Evolutionary conservation across 371 early-diverging fungal genomes (phyloP).

Genomic region (Mucor irregularis): DNA sequence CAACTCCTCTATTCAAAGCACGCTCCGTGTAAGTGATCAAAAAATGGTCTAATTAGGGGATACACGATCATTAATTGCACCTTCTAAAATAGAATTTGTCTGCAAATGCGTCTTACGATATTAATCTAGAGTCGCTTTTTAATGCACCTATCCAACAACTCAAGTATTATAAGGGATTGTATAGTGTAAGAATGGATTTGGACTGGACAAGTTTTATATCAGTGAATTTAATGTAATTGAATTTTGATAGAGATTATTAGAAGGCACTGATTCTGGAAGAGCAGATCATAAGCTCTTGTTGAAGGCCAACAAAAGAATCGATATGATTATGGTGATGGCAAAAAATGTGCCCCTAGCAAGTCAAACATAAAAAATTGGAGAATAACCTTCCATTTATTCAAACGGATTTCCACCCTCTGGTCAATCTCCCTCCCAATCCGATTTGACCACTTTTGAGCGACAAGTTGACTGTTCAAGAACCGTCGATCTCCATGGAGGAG

Average conservation of each 20-base stretch:
- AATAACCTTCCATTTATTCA: conserved; percentile 8
- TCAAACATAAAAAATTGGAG: neutral
- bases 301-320: conserved; percentile 40
- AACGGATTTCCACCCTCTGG: conserved; percentile 9
- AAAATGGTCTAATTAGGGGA: neutral
- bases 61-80: neutral
- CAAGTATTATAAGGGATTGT: conserved; percentile 51
- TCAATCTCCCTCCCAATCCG: no score
- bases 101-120: conserved; percentile 19
- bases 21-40: conserved; percentile 20
- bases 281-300: conserved; percentile 39
- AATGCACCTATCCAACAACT: conserved; percentile 47
- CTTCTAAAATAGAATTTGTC: conserved; percentile 29
- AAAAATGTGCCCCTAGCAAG: neutral
- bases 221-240: neutral
- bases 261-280: conserved; percentile 40
- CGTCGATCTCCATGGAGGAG: conserved; percentile 29
- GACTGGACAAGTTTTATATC: neutral
- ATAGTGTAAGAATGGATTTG: conserved; percentile 39
- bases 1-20: conserved; percentile 28
- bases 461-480: conserved; percentile 33
- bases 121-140: conserved; percentile 46
- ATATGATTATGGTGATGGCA: conserved; percentile 28
- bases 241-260: conserved; percentile 37
- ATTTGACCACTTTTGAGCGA: conserved; percentile 14